Conservation (phyloP, 495 filamentous ascomycete genomes). For the Neurospora sp. region DNA sequence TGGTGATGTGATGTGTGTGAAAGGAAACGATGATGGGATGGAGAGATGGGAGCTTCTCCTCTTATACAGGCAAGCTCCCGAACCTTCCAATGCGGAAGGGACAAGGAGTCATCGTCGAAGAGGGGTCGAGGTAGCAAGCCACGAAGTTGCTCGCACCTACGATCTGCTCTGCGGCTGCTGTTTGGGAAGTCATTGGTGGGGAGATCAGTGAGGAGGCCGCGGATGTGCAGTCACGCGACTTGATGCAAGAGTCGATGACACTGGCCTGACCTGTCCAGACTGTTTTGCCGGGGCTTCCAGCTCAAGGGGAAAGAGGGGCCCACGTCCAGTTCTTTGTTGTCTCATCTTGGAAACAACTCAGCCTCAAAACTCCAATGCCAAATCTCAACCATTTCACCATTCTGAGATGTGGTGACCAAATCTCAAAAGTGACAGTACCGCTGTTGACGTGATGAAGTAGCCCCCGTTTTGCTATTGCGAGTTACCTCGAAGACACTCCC, state of each 20-base stretch:
- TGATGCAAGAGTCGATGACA: slow-evolving; percentile 13
- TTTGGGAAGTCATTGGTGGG: neutral
- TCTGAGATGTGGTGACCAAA: neutral
- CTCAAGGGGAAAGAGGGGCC: neutral
- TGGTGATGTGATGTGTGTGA: slow-evolving; percentile 7
- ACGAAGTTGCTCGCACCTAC: slow-evolving; percentile 1
- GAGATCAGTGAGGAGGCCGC: slow-evolving; percentile 11
- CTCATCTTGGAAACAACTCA: neutral
- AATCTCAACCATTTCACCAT: neutral
- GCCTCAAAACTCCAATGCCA: neutral
- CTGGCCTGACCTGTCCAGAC: slow-evolving; percentile 13
- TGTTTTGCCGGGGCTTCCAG: neutral
- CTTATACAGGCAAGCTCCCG: slow-evolving; percentile 11
- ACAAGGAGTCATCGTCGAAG: neutral
- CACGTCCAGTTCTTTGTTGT: slow-evolving; percentile 1
- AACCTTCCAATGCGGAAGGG: neutral
- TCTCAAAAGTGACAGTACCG: neutral
- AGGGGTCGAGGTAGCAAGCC: neutral
- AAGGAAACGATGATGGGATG: slow-evolving; percentile 4
- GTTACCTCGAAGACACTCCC: neutral
- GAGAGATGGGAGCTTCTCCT: slow-evolving; percentile 13
- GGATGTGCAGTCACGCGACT: slow-evolving; percentile 23
- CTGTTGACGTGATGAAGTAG: neutral
- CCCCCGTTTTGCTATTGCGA: neutral
- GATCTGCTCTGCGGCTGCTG: neutral